Evolutionary conservation across 768 basidiomycete genomes (phyloP), one percentile per base, ranked within the genome.

Genomic region (Kwoniella heveanensis): DNA sequence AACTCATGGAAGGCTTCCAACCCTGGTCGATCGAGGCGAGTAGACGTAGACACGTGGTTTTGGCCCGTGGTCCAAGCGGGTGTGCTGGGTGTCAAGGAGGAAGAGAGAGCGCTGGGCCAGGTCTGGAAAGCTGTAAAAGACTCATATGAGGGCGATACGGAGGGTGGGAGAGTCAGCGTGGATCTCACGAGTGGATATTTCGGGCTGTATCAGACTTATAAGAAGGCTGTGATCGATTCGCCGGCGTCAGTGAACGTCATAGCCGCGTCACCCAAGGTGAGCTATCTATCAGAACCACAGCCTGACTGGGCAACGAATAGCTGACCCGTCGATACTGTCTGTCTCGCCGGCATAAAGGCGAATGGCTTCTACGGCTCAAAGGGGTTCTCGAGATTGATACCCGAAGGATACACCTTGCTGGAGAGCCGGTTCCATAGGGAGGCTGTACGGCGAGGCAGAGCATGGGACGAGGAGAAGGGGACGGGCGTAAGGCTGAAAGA

Each of bases 131-230:
- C 74, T 1, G 79, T 79, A 1, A 68, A 77, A 26, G 64, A 66
- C 39, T 63, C 77, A 15, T 67, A 71, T 26, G 63, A 68, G 2
- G 22, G 46, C 17, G 62, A 57, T 1, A 17, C 27, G 44, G 61
- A 67, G 10, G 51, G 27, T 15, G 55, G 78, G 82, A 19, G 86
- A 86, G n/a, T 72, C 85, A 19, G 79, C 88, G 74, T 84, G 27
- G 90, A 96, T 77, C 82, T 97, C 74, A 99, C 96, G 7, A 93
- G 89, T 71, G 96, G 96, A 12, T 99, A 99, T 80, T 98, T 99
- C 76, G 90, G 90, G 7, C 82, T 98, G 30, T 90, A 90, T 74
- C 82, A 84, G 62, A 85, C 85, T 13, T 98, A 98, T 77, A 90
- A 91, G 74, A 82, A 86, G 27, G 82, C 88, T 13, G 83, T 96